Evolutionary conservation across 306 rosid species (phyloP), one percentile per base, ranked within the genome.

Genomic region (Hylodesmum podocarpum): DNA sequence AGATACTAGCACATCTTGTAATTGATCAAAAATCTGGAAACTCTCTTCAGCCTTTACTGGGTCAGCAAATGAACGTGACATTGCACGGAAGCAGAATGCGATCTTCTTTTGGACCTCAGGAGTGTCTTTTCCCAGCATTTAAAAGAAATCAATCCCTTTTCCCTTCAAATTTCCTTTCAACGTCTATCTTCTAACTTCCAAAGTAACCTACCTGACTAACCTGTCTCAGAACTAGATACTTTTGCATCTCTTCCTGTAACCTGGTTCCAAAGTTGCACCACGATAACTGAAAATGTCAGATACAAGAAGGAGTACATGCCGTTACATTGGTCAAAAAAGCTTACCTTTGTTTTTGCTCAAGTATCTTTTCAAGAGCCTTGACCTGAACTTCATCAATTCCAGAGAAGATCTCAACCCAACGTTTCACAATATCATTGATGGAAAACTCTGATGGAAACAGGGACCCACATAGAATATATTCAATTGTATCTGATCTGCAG

Each of bases 161-260:
- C 80, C 80, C 75, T 73, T 77, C 73, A 81, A 69, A 70, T 33
- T 75, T 71, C 62, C 33, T 63, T 51, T 49, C 47, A 74, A 84
- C 54, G 33, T 72, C 55, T 78, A 37, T 25, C 55, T 75, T 50
- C 71, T 72, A 73, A 68, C 55, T 59, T 70, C 9, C 72, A 72
- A 36, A 77, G 78, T 75, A 72, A 58, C 90, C 76, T 85, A 92
- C 99, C n/a, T 88, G 91, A 87, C 70, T 85, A 80, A 53, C 86
- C 88, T 90, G 97, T 86, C 94, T 88, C 75, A 95, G 86, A 44
- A 90, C 84, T 79, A 95, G 90, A 84, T 89, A 95, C 86, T 87
- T 90, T 85, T 90, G 97, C 94, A 91, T 91, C 94, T 95, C 99
- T 88, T 88, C 97, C 80, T 89, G 96, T 86, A 95, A 82, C 94